These are phyloP conservation scores for Dioscorea cayenensis DNA, from an alignment of 116 monocot genomes.

Conservation along the genomic window DNA sequence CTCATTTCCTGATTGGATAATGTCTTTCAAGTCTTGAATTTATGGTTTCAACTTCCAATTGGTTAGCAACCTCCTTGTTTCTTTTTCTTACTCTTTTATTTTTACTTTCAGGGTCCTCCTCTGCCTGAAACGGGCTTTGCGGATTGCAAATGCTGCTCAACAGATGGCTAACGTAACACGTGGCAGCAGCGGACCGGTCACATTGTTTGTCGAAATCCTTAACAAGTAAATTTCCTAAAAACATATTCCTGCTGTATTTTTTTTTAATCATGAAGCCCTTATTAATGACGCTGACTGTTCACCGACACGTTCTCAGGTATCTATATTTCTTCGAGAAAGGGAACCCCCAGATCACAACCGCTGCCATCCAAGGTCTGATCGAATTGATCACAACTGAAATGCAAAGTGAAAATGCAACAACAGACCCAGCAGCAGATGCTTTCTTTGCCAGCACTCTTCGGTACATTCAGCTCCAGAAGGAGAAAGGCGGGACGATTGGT, in stretches of 20 bases:
- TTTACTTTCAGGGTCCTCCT: slow-evolving; percentile 72
- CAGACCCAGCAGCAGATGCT: slow-evolving; percentile 56
- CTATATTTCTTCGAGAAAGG: slow-evolving; percentile 97
- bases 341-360: slow-evolving; percentile 76
- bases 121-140: slow-evolving; percentile 88
- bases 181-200: slow-evolving; percentile 65
- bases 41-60: no score
- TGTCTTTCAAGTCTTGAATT: no score
- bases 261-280: neutral
- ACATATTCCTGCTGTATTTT: neutral
- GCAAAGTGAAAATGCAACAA: slow-evolving; percentile 52
- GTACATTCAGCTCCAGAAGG: slow-evolving; percentile 92
- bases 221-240: slow-evolving; percentile 67
- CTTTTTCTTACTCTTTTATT: neutral
- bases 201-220: slow-evolving; percentile 86
- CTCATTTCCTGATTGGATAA: no score
- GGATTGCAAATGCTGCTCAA: slow-evolving; percentile 95
- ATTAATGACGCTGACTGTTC: neutral
- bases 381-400: slow-evolving; percentile 81
- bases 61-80: neutral
- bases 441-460: slow-evolving; percentile 87
- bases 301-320: slow-evolving; percentile 46
- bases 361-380: slow-evolving; percentile 67
- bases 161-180: slow-evolving; percentile 85
- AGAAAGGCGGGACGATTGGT: slow-evolving; percentile 82